Evolutionary conservation across 2,329 filamentous ascomycete species (phyloP), one percentile per base, ranked within the genome.

Genomic region (Apiospora rasikravindrae): DNA sequence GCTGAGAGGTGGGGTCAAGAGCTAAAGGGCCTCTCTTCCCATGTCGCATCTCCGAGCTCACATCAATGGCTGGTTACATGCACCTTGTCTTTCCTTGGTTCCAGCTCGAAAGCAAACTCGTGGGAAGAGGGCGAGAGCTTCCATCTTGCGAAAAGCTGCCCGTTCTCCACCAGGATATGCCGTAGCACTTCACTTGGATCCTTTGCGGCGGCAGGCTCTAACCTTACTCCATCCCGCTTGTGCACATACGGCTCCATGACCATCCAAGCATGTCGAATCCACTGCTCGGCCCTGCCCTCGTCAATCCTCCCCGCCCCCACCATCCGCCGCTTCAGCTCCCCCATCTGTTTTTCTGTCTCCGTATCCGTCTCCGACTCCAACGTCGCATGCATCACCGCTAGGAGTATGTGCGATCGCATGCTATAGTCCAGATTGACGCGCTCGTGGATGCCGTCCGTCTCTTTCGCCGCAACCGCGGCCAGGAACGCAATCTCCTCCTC

Each of bases 401-500:
- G 42, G 44, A 76, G 74, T 26, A 75, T 73, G 44, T 75, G 75
- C 22, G 75, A 75, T 24, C 70, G 75, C 37, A 74, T 40, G 19
- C 61, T 51, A 71, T 70, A 74, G 57, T 76, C 57, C 47, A 76
- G 49, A 67, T 67, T 22, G 24, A 42, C 42, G 45, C 69, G 44
- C 4, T n/a, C 68, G 10, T 42, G 13, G 33, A 72, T 13, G 19
- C 69, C 71, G 37, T 74, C 70, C 7, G 73, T 73, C 33, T 76
- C 69, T 45, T 69, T 71, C 53, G 51, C 71, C n/a, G 71, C 74
- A 70, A 75, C 69, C 33, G 73, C 73, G 19, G 74, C 71, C 33
- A 76, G 44, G 61, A 76, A 76, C n/a, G 70, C 69, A 40, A 74
- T 37, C 69, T 75, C 74, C 70, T 76, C 74, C 40, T 73, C 74